Evolutionary conservation across 352 stramenopile genomes (phyloP), one percentile per base, ranked within the genome.

Genomic region (Blastocystis hominis): DNA sequence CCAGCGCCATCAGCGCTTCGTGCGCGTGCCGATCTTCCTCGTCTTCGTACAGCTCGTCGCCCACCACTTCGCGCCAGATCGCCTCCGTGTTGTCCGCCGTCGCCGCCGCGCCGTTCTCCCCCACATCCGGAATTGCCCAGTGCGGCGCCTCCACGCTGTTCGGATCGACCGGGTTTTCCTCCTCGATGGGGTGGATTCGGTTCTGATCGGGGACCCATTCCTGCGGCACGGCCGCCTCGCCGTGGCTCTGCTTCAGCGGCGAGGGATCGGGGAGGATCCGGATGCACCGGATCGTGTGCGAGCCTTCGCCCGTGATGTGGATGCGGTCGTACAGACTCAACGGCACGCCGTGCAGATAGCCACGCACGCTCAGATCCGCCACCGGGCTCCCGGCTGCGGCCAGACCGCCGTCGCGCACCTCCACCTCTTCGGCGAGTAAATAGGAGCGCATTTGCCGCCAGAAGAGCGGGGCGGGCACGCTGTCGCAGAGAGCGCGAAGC

Each of bases 291-390:
- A 96, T 90, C 88, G 94, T 91, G 90, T 95, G 97, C 46, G 95
- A 98, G 4, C 96, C 97, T 20, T 98, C 91, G 88, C 97, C 94
- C 17, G 95, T 95, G 53, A 99, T 92, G 90, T 99, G 96, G 46
- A 98, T 91, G 13, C 98, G 91, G 76, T 97, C 92, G 90, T 98
- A 97, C 46, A 97, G 94, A 79, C 94, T 94, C 79, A 98, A 91
- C 2, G 95, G 95, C 81, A 93, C 93, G 54, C 95, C 96, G 15
- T 96, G 94, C 77, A 99, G 90, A 91, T 97, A 98, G 76, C 97
- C 96, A 69, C 93, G 95, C 13, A 99, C 89, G 34, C 15, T 50
- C 75, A 40, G 36, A 54, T 66, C 13, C 30, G 24, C 30, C 2
- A 46, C 20, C 17, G 70, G 70, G 3, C 24, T 30, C 20, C 78